These are phyloP conservation scores for Microdochium trichocladiopsis DNA, from an alignment of 2,329 filamentous ascomycete genomes.

Conservation along the genomic window DNA sequence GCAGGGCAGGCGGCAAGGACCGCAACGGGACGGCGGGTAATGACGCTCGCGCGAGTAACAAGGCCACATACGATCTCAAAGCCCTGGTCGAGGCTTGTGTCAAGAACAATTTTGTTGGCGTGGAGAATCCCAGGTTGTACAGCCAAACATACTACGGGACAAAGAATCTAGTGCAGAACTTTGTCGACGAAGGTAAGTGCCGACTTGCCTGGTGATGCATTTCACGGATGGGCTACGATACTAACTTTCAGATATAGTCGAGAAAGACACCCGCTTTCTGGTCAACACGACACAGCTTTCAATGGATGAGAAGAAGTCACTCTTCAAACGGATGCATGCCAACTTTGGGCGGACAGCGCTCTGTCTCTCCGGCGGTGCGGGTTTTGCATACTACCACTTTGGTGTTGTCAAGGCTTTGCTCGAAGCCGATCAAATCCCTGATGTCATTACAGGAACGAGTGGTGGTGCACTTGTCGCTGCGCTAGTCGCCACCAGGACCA, in stretches of 20 bases:
- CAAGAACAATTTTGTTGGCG: slow-evolving; percentile 95
- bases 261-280: slow-evolving; percentile 60
- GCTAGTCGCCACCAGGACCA: slow-evolving; percentile 79
- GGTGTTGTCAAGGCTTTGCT: slow-evolving; percentile 85
- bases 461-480: slow-evolving; percentile 87
- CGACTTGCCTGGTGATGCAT: slow-evolving; percentile 9
- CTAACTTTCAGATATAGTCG: slow-evolving; percentile 36
- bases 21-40: slow-evolving; percentile 9
- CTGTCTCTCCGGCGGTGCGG: slow-evolving; percentile 87
- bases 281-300: slow-evolving; percentile 60
- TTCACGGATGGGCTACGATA: not conserved
- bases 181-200: slow-evolving; percentile 68
- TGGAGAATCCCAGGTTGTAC: slow-evolving; percentile 91
- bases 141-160: slow-evolving; percentile 97
- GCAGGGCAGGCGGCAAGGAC: not conserved
- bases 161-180: slow-evolving; percentile 88
- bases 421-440: slow-evolving; percentile 77
- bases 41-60: slow-evolving; percentile 23
- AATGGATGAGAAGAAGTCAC: slow-evolving; percentile 64
- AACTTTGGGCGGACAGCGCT: slow-evolving; percentile 91
- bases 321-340: slow-evolving; percentile 83
- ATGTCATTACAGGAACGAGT: slow-evolving; percentile 94
- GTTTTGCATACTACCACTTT: slow-evolving; percentile 95
- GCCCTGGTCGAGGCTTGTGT: slow-evolving; percentile 80
- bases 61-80: slow-evolving; percentile 68